Base-by-base conservation (phyloP, 192 early-diverging fungal genomes). In the Coemansia sp. region DNA sequence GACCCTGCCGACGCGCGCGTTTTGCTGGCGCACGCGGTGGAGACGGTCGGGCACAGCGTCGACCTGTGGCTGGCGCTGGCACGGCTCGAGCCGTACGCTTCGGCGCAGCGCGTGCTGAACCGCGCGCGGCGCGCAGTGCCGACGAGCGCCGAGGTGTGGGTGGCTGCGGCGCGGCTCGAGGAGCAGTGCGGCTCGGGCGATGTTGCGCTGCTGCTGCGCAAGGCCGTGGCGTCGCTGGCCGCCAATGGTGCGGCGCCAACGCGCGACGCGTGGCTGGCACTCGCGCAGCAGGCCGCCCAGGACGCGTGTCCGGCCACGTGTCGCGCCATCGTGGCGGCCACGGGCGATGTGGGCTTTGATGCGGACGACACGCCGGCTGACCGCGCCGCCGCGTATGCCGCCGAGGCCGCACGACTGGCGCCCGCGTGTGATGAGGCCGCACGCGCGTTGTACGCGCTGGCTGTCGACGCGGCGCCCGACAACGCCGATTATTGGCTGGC, bases 51-150 rank as follows among this genome's bases (percentile, higher is more conserved):
- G 4, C 73, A 91, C 3, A 91, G 93, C 47, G 88, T 94, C 0
- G 97, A 98, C 20, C 76, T 99, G 43, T 99, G 98, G 98, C 84
- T 99, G 41, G 96, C 96, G 4, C 83, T 99, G 39, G 95, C 98
- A 0, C 87, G 92, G 4, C 85, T 99, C 10, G 97, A 99, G 76
- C 83, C 89, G 0, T 94, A 96, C 60, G 89, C 90, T 9, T 92
- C 94, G 62, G 98, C 96, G 0, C 87, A 91, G 60, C 89, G 86
- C 36, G 95, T 99, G 17, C 79, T 99, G 35, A 99, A 98, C 73
- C 89, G 92, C 32, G 98, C 96, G 0, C 91, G 94, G 11, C 73
- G 81, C 27, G 85, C 86, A 5, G 89, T 95, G 37, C 95, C 95
- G 17, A 94, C 94, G 0, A 90, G 88, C 57, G 93, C 96, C 79